A percentile compares a stretch with the other conserved stretches of the same genome.
These are phyloP conservation scores for Acanthamoeba sp. DNA, from an alignment of 208 protist genomes.

Conservation along the genomic window DNA sequence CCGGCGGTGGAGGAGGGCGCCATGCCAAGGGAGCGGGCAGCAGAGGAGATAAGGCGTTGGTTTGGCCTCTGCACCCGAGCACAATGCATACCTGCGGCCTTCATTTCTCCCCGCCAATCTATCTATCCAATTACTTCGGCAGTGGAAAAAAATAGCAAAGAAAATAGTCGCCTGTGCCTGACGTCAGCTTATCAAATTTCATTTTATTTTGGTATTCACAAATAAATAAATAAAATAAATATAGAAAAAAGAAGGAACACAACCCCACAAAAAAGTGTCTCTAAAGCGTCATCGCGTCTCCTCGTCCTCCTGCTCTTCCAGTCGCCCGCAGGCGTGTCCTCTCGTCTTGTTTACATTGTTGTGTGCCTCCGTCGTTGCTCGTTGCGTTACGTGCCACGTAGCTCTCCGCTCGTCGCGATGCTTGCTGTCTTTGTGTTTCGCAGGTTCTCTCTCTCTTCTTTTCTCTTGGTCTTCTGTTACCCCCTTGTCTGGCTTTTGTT, in stretches of 20 bases:
- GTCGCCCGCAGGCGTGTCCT: background rate
- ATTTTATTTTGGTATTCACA: background rate
- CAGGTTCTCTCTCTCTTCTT: too few species aligned
- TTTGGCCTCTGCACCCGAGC: background rate
- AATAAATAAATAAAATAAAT: background rate
- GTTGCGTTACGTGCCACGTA: too few species aligned
- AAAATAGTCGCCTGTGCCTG: background rate
- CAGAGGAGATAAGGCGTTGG: background rate
- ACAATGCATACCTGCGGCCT: background rate
- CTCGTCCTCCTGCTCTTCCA: background rate
- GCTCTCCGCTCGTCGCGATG: background rate
- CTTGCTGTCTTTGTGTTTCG: background rate
- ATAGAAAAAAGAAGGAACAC: background rate
- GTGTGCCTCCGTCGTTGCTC: background rate
- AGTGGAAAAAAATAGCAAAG: background rate
- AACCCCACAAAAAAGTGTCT: too few species aligned
- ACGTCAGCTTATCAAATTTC: too few species aligned
- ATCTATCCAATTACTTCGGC: background rate
- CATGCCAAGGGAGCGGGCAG: background rate
- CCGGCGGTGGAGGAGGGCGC: background rate
- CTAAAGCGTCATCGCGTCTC: too few species aligned
- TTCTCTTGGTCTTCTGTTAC: too few species aligned
- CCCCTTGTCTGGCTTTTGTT: too few species aligned
- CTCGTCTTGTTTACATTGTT: background rate
- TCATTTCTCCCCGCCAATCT: background rate